A percentile compares a stretch with the other conserved stretches of the same genome.
These are phyloP conservation scores for Bjerkandera adusta DNA, from an alignment of 1,284 basidiomycete species.

Conservation along the genomic window DNA sequence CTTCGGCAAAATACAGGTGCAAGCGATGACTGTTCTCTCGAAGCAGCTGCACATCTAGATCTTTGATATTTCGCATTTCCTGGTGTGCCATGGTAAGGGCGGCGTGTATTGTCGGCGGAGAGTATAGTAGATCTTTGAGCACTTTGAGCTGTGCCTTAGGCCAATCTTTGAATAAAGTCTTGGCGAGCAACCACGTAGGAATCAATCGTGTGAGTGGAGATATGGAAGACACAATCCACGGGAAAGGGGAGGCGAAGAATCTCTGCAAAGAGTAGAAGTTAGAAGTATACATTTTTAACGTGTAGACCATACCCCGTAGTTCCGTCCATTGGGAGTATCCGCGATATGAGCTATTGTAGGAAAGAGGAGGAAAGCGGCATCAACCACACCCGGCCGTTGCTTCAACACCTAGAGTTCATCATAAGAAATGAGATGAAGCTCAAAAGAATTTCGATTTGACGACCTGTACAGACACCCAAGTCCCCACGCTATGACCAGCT, in stretches of 20 bases:
- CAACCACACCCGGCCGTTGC: conserved; percentile 35
- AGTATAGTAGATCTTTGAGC: conserved; percentile 45
- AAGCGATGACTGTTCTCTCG: conserved; percentile 37
- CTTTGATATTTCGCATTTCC: conserved; percentile 56
- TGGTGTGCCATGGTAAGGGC: conserved; percentile 56
- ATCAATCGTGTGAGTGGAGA: conserved; percentile 32
- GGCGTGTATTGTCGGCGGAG: conserved; percentile 44
- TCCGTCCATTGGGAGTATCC: conserved; percentile 52
- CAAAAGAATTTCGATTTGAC: too few relatives aligned
- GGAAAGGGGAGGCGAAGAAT: conserved; percentile 45
- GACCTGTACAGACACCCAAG: conserved; percentile 62
- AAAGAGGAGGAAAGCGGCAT: conserved; percentile 50
- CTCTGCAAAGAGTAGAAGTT: conserved; percentile 32
- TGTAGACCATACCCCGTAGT: conserved; percentile 31
- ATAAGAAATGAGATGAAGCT: conserved; percentile 8
- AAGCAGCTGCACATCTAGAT: conserved; percentile 43
- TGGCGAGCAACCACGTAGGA: conserved; percentile 28
- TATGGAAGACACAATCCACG: conserved; percentile 38
- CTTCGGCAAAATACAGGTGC: conserved; percentile 52
- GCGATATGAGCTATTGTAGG: conserved; percentile 56
- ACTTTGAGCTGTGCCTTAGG: conserved; percentile 45
- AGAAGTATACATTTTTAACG: not conserved
- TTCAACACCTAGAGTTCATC: conserved; percentile 43
- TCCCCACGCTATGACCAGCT: conserved; percentile 58
- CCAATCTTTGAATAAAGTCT: conserved; percentile 38